A percentile compares a stretch with the other conserved stretches of the same genome.
Conservation (phyloP, 257 asterid species). For the Solanum tarapatanum region DNA sequence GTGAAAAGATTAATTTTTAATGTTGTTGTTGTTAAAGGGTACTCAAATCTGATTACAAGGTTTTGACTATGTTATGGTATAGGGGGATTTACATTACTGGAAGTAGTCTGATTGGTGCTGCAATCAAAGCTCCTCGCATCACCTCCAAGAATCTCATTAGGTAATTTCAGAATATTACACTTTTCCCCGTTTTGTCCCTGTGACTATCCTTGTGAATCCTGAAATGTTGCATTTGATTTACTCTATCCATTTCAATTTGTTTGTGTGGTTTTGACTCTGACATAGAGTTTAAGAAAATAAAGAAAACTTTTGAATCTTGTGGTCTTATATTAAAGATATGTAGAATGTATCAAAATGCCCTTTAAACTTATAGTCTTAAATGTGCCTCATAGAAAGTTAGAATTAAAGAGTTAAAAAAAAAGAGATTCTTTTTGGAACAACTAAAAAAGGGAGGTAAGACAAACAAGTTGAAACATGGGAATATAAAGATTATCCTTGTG, state of each 20-base stretch:
- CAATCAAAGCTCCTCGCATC: constrained; percentile 16
- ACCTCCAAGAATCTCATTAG: constrained; percentile 16
- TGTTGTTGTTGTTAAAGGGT: not conserved
- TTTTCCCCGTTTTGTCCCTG: not conserved
- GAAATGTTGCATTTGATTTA: not conserved
- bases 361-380: too few relatives aligned
- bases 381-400: too few relatives aligned
- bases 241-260: not conserved
- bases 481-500: not conserved
- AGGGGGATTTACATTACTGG: constrained; percentile 13
- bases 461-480: not conserved
- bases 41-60: not conserved
- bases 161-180: not conserved
- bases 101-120: constrained; percentile 12
- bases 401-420: not conserved
- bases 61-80: not conserved
- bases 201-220: not conserved
- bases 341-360: not conserved
- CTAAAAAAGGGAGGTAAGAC: not conserved
- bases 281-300: not conserved
- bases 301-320: not conserved
- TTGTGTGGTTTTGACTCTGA: not conserved
- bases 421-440: not conserved
- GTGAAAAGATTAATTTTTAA: not conserved
- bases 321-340: not conserved